phyloP scores from a whole-genome alignment of 2,329 filamentous ascomycete species.

The Epicoccum sorghinum region DNA sequence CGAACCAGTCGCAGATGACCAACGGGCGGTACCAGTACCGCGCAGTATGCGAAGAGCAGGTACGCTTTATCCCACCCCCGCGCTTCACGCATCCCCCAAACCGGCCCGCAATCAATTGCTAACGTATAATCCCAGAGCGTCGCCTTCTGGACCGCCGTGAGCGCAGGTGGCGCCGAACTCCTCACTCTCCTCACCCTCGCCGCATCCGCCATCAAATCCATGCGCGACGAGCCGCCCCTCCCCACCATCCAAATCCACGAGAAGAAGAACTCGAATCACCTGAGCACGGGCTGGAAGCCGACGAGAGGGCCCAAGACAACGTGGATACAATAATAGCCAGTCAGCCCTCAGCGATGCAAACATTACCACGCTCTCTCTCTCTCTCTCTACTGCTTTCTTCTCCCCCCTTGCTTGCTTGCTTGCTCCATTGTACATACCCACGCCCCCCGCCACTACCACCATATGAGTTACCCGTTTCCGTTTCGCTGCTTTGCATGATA shows the following conservation, averaged over 20 bases:
- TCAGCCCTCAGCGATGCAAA: not conserved
- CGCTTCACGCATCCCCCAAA: not conserved
- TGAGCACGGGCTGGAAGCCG: conserved; percentile 9
- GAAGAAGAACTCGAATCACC: conserved; percentile 31
- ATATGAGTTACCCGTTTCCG: too few species aligned
- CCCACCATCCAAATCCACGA: conserved; percentile 35
- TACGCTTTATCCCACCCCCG: conserved; percentile 10
- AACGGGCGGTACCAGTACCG: conserved; percentile 47
- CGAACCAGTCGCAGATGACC: conserved; percentile 40
- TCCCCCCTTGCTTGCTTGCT: not conserved
- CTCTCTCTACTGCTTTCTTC: not conserved
- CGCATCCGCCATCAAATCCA: conserved; percentile 36
- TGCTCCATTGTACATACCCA: not conserved
- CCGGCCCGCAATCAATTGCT: conserved; percentile 8
- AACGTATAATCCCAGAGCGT: conserved; percentile 32
- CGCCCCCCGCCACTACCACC: too few species aligned
- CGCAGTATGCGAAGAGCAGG: conserved; percentile 47
- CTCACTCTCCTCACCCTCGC: conserved; percentile 42
- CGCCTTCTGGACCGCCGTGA: conserved; percentile 46
- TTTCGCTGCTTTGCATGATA: not conserved
- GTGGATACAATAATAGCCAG: conserved; percentile 15
- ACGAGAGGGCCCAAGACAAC: conserved; percentile 4
- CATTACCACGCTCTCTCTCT: too few species aligned
- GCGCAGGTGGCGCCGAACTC: conserved; percentile 40
- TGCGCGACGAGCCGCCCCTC: conserved; percentile 29